phyloP scores from a whole-genome alignment of 768 basidiomycete species.

The Termitomyces sp. region DNA sequence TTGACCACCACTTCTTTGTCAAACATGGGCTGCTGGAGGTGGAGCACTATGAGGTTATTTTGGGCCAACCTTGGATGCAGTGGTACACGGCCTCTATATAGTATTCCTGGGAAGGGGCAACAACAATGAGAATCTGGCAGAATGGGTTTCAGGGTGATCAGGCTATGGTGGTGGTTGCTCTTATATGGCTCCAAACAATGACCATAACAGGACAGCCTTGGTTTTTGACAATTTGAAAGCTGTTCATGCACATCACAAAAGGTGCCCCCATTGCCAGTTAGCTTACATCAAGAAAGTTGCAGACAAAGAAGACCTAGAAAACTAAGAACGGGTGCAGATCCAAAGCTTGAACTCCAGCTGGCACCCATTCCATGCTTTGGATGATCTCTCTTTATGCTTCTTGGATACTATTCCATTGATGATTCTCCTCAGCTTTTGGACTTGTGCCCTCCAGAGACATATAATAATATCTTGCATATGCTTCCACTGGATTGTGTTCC shows the following conservation, averaged over 20 bases:
- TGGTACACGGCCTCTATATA: conserved; percentile 20
- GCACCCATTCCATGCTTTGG: conserved; percentile 15
- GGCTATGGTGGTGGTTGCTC: conserved; percentile 11
- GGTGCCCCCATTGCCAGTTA: background rate
- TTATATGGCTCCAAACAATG: conserved; percentile 2
- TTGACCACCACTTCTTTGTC: conserved; percentile 28
- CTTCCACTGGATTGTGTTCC: conserved; percentile 1
- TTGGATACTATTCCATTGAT: background rate
- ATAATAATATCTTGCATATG: conserved; percentile 16
- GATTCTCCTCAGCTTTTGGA: conserved; percentile 5
- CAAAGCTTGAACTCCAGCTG: conserved; percentile 7
- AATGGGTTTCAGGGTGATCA: conserved; percentile 3
- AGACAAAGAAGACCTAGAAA: conserved; percentile 12
- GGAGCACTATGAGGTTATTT: conserved; percentile 18
- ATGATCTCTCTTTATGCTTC: conserved; percentile 1
- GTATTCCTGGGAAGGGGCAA: conserved; percentile 11
- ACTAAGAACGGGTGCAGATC: conserved; percentile 10
- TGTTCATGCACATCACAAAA: background rate
- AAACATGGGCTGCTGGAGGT: background rate
- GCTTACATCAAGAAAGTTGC: background rate
- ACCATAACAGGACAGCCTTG: background rate
- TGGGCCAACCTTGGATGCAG: conserved; percentile 24
- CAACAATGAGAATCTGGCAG: conserved; percentile 20
- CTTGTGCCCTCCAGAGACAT: conserved; percentile 12
- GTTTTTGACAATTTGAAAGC: background rate